These are phyloP conservation scores for Penicillium brasilianum DNA, from an alignment of 2,329 filamentous ascomycete species.

Conservation along the genomic window DNA sequence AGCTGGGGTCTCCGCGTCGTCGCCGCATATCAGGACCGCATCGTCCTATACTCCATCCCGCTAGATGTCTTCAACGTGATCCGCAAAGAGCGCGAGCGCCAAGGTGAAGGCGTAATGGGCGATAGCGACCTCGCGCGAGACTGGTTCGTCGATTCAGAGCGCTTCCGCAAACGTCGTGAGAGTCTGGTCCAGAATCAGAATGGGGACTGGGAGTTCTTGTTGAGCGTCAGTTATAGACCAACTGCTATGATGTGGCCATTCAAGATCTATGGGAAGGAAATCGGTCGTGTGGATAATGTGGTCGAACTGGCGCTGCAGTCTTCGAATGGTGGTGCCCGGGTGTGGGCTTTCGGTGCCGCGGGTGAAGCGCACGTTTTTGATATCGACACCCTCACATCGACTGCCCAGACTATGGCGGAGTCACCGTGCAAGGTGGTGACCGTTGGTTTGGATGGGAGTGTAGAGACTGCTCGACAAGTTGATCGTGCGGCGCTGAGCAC, in stretches of 20 bases:
- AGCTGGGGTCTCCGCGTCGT: constrained; percentile 63
- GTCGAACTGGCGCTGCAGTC: constrained; percentile 58
- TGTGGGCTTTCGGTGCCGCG: constrained; percentile 59
- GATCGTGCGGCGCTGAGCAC: constrained; percentile 18
- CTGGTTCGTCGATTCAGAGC: constrained; percentile 39
- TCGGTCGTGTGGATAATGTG: constrained; percentile 53
- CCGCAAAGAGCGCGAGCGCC: constrained; percentile 39
- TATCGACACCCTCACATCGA: constrained; percentile 43
- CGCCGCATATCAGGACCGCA: constrained; percentile 57
- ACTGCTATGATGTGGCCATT: constrained; percentile 55
- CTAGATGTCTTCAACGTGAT: constrained; percentile 58
- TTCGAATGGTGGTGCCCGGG: constrained; percentile 47
- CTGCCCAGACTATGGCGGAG: constrained; percentile 16
- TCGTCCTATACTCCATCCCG: constrained; percentile 67
- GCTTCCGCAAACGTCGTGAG: constrained; percentile 34
- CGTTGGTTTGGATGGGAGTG: constrained; percentile 34
- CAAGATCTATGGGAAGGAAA: constrained; percentile 55
- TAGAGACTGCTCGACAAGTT: constrained; percentile 29
- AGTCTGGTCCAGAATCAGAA: constrained; percentile 43
- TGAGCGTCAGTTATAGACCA: constrained; percentile 43
- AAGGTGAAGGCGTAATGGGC: constrained; percentile 41
- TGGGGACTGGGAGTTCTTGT: constrained; percentile 49
- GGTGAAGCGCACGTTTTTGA: constrained; percentile 55
- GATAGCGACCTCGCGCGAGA: constrained; percentile 41
- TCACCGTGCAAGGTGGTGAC: constrained; percentile 32